Evolutionary conservation across 345 rosid species (phyloP), one percentile per base, ranked within the genome.

Genomic region (Noccaea bulbosa): DNA sequence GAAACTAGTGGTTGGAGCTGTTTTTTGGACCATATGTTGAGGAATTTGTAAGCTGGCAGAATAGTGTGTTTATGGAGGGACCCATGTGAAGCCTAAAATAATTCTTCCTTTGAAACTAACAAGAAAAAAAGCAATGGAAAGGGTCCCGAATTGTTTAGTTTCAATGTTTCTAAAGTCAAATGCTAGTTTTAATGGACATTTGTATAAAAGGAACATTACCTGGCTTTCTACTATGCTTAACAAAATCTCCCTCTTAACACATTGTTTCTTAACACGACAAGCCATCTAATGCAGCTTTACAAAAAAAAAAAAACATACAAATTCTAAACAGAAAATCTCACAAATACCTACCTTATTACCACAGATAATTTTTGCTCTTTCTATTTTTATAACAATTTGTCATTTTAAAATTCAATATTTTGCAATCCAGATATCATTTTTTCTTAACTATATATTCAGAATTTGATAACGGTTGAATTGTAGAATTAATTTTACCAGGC

Each of bases 1-100:
- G 30, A 27, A 27, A 43, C 50, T 57, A 59, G 72, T 74, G 67
- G 72, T 66, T 74, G 67, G 77, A 65, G 65, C 66, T 73, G 65
- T 65, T 65, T 39, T 59, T 67, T 59, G 78, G 78, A 49, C 77
- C 77, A 57, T 73, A 73, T 49, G 62, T 44, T 64, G 58, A 67
- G 67, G 62, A 74, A 66, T 67, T 67, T 67, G 67, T 41, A 41
- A 58, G 78, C 72, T 74, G 72, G 72, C 78, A 67, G 40, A 60
- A 59, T 59, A 59, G 72, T 66, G 54, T 33, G 45, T 58, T 59
- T 32, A 52, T 66, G 72, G 67, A 58, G 77, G 77, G 72, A 58
- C 77, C 72, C 59, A 33, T 34, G 5, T 20, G 16, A 50, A 50
- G 30, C 53, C 53, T 57, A 24, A 20, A 66, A 32, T 67, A 74